A percentile compares a stretch with the other conserved stretches of the same genome.
These are phyloP conservation scores for Aspergillus pseudoterreus DNA, from an alignment of 2,329 filamentous ascomycete species.

Conservation along the genomic window DNA sequence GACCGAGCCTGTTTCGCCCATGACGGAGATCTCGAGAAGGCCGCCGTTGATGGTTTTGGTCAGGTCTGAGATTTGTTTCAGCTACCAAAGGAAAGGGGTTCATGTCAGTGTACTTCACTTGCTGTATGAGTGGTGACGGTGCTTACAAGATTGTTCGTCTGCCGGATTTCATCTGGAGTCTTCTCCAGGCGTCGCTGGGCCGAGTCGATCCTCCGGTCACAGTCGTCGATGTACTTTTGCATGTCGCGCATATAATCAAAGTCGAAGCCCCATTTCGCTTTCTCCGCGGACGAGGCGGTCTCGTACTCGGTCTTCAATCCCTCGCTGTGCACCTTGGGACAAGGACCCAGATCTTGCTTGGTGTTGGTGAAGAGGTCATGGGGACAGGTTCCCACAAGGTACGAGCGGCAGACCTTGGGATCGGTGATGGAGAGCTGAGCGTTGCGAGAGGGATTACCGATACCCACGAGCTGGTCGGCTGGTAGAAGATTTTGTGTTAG, in stretches of 20 bases:
- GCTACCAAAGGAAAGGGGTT: conserved; percentile 33
- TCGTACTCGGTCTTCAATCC: conserved; percentile 87
- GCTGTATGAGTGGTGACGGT: background rate
- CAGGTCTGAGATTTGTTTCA: conserved; percentile 83
- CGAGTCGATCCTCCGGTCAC: conserved; percentile 86
- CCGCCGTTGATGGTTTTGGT: conserved; percentile 74
- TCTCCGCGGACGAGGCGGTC: conserved; percentile 64
- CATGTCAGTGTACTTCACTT: background rate
- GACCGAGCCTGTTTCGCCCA: conserved; percentile 78
- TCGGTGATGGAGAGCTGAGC: conserved; percentile 85
- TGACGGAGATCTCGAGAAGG: conserved; percentile 77
- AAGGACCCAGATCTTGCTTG: conserved; percentile 91
- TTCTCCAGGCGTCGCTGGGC: conserved; percentile 91
- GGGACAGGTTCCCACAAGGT: conserved; percentile 87
- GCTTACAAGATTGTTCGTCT: conserved; percentile 77
- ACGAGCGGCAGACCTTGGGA: conserved; percentile 90
- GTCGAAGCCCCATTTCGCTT: conserved; percentile 81
- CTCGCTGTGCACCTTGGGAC: conserved; percentile 84
- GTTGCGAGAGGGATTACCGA: conserved; percentile 67
- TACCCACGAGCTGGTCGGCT: conserved; percentile 71
- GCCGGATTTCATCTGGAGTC: conserved; percentile 93
- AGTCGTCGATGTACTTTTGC: conserved; percentile 94
- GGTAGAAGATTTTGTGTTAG: conserved; percentile 23
- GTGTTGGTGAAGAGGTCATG: conserved; percentile 99
- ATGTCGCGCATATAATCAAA: conserved; percentile 96